These are phyloP conservation scores for Knoxia roxburghii DNA, from an alignment of 257 asterid species.

Conservation along the genomic window DNA sequence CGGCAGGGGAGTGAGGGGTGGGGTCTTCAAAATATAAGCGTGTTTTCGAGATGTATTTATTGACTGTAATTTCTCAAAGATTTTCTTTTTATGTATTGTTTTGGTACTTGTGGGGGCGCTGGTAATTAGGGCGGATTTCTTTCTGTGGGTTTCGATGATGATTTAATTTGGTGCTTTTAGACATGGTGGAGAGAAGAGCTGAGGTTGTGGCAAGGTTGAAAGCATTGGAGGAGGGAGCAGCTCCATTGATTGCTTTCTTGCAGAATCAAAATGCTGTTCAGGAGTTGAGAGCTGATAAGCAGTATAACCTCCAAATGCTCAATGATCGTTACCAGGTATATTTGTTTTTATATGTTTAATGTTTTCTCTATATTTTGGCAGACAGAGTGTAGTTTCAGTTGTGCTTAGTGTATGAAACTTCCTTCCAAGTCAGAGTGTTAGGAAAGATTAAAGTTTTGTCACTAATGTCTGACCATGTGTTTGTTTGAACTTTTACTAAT, in stretches of 20 bases:
- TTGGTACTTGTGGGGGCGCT: neutral
- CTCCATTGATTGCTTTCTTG: constrained; percentile 72
- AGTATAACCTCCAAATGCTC: constrained; percentile 88
- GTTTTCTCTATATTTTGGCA: neutral
- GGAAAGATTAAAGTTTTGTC: neutral
- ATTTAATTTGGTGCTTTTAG: constrained; percentile 28
- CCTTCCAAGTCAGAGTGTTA: neutral
- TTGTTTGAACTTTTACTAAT: neutral
- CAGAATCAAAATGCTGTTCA: constrained; percentile 85
- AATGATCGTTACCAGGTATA: constrained; percentile 90
- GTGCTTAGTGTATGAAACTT: neutral
- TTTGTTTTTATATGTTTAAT: neutral
- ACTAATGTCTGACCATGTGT: neutral
- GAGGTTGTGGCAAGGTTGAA: constrained; percentile 93
- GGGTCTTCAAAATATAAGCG: neutral
- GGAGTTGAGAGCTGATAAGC: constrained; percentile 91
- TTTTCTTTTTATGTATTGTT: no score
- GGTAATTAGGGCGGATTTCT: neutral
- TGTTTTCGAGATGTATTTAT: neutral
- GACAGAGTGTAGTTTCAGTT: neutral
- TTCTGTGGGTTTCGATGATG: neutral
- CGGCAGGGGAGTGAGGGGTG: neutral
- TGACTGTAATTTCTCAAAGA: no score
- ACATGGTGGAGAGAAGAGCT: constrained; percentile 89
- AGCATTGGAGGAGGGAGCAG: constrained; percentile 84